Evolutionary conservation across 306 rosid species (phyloP).

Genomic region (Vigna hirtella): DNA sequence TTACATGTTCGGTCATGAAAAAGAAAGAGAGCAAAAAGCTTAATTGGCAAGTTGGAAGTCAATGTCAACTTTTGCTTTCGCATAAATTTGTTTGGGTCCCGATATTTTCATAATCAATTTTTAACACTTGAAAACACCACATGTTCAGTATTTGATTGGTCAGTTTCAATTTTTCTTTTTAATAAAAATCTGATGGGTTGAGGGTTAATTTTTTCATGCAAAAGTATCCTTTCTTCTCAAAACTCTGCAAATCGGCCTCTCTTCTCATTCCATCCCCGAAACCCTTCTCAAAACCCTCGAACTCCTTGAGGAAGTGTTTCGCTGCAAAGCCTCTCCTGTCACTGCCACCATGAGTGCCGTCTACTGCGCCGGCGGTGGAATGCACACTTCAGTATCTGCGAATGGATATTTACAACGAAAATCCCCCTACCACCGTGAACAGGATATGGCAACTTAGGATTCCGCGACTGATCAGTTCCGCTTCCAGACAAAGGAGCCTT

Average conservation of each 20-base stretch:
- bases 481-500: slow-evolving; percentile 1
- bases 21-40: too few species aligned
- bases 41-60: too few species aligned
- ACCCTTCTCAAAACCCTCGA: slow-evolving; percentile 51
- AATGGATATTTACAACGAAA: neutral
- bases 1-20: too few species aligned
- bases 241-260: neutral
- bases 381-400: slow-evolving; percentile 54
- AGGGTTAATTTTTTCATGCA: too few species aligned
- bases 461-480: slow-evolving; percentile 26
- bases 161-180: too few species aligned
- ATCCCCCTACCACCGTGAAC: slow-evolving; percentile 42
- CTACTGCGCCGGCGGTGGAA: slow-evolving; percentile 62
- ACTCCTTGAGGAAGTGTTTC: slow-evolving; percentile 45
- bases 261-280: slow-evolving; percentile 44
- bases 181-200: too few species aligned
- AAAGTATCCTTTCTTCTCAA: too few species aligned
- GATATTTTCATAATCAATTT: too few species aligned
- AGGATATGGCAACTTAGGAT: slow-evolving; percentile 66
- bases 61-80: too few species aligned
- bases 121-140: too few species aligned
- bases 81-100: too few species aligned
- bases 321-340: slow-evolving; percentile 18
- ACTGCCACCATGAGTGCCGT: slow-evolving; percentile 52
- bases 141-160: too few species aligned